Evolutionary conservation across 2,329 filamentous ascomycete species (phyloP).

Genomic region (Ophiostoma montium): DNA sequence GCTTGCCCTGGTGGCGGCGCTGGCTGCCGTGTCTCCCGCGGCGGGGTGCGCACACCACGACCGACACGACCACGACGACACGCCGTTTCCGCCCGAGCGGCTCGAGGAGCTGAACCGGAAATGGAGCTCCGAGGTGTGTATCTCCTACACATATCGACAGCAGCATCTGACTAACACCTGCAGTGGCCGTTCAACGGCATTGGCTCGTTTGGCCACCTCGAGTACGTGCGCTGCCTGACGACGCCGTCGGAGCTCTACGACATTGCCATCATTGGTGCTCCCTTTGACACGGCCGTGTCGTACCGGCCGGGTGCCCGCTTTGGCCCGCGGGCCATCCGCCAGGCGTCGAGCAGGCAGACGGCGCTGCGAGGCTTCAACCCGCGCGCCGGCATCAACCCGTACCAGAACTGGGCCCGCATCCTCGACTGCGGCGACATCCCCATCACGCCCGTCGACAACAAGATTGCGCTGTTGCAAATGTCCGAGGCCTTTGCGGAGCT

Average conservation of each 20-base stretch:
- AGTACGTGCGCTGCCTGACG: constrained; percentile 55
- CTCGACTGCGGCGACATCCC: constrained; percentile 88
- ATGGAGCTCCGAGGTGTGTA: constrained; percentile 42
- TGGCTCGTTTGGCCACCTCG: constrained; percentile 58
- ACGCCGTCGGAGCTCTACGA: constrained; percentile 50
- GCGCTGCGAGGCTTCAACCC: constrained; percentile 71
- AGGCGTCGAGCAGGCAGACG: constrained; percentile 69
- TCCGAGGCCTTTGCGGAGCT: constrained; percentile 64
- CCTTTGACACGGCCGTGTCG: constrained; percentile 60
- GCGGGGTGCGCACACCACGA: constrained; percentile 14
- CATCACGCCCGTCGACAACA: constrained; percentile 75
- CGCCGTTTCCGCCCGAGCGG: constrained; percentile 35
- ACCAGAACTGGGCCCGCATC: constrained; percentile 61
- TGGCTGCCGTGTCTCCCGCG: constrained; percentile 4
- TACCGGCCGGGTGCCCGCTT: constrained; percentile 67
- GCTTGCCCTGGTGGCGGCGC: constrained; percentile 6
- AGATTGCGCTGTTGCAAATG: constrained; percentile 70
- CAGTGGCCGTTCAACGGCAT: constrained; percentile 59
- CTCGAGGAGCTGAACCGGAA: constrained; percentile 39
- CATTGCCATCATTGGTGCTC: constrained; percentile 57
- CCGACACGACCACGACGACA: constrained; percentile 21
- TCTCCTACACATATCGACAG: too few relatives aligned
- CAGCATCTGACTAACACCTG: not conserved
- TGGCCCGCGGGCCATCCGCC: constrained; percentile 74
- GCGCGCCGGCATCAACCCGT: constrained; percentile 71